phyloP scores from a whole-genome alignment of 495 filamentous ascomycete species.

The Ramalina peruviana region DNA sequence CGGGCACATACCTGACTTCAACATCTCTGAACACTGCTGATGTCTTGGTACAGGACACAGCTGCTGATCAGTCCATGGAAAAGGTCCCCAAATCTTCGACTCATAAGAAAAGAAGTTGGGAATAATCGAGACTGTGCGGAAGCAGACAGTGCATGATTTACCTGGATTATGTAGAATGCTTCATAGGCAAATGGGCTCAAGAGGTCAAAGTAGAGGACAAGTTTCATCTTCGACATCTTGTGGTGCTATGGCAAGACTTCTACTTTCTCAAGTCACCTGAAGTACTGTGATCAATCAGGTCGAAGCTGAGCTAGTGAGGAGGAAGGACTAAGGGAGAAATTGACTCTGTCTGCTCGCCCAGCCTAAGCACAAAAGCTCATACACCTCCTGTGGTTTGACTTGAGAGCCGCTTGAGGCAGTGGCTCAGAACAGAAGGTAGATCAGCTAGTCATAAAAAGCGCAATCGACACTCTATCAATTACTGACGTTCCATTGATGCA shows the following conservation, averaged over 20 bases:
- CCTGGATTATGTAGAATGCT: constrained; percentile 48
- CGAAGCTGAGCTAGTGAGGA: no score
- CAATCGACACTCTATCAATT: no score
- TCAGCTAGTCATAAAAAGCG: no score
- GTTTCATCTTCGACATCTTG: constrained; percentile 38
- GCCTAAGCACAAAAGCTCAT: background rate
- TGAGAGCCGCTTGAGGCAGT: no score
- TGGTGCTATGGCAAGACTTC: background rate
- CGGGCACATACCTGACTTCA: constrained; percentile 50
- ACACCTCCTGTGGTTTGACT: background rate
- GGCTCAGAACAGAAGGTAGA: no score
- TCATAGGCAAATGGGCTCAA: constrained; percentile 60
- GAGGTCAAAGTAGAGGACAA: constrained; percentile 54
- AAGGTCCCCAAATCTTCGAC: background rate
- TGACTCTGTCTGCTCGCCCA: background rate
- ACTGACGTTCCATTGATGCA: no score
- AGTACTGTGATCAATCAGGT: no score
- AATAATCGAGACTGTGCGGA: background rate
- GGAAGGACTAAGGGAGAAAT: no score
- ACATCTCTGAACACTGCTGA: constrained; percentile 45
- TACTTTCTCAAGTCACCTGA: no score
- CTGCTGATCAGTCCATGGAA: background rate
- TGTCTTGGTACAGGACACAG: constrained; percentile 28
- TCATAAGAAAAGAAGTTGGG: background rate
- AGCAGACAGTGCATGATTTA: constrained; percentile 19